Evolutionary conservation across 1,284 basidiomycete species (phyloP).

Genomic region (Pseudozyma hubeiensis): DNA sequence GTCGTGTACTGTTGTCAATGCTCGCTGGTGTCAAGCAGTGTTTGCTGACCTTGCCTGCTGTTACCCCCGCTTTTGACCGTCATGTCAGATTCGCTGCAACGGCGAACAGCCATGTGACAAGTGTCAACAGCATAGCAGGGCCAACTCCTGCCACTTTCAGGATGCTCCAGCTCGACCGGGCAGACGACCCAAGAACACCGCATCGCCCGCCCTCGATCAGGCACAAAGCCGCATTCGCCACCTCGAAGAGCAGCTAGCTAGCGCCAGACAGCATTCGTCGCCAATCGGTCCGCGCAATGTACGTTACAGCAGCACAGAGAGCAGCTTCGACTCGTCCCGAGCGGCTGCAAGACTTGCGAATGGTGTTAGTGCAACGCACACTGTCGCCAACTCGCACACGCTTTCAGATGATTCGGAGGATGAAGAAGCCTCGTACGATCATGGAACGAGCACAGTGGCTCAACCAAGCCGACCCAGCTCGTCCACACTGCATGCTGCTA

Average conservation of each 20-base stretch:
- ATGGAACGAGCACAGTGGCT: not conserved
- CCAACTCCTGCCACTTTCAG: slow-evolving; percentile 17
- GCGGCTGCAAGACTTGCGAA: no score
- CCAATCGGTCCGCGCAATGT: not conserved
- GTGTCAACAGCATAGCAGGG: slow-evolving; percentile 20
- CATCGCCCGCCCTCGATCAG: slow-evolving; percentile 2
- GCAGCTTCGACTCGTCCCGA: no score
- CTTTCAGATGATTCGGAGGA: slow-evolving; percentile 6
- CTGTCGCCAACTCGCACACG: slow-evolving; percentile 1
- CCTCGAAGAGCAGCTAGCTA: slow-evolving; percentile 12
- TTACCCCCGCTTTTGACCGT: not conserved
- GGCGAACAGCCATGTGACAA: slow-evolving; percentile 18
- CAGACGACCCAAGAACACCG: not conserved
- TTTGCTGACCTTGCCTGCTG: not conserved
- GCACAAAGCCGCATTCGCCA: slow-evolving; percentile 17
- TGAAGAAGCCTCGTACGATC: slow-evolving; percentile 1
- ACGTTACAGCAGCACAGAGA: not conserved
- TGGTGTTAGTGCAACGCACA: no score
- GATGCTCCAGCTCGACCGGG: not conserved
- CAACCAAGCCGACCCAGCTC: not conserved
- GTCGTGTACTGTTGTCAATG: no score
- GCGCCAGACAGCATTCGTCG: not conserved
- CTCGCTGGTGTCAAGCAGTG: no score
- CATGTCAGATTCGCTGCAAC: slow-evolving; percentile 20
- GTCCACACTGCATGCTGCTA: not conserved